Percentiles rank a stretch among this genome's conserved stretches.
Conservation (phyloP, 2,329 filamentous ascomycete species). For the Coccinonectria pachysandricola region DNA sequence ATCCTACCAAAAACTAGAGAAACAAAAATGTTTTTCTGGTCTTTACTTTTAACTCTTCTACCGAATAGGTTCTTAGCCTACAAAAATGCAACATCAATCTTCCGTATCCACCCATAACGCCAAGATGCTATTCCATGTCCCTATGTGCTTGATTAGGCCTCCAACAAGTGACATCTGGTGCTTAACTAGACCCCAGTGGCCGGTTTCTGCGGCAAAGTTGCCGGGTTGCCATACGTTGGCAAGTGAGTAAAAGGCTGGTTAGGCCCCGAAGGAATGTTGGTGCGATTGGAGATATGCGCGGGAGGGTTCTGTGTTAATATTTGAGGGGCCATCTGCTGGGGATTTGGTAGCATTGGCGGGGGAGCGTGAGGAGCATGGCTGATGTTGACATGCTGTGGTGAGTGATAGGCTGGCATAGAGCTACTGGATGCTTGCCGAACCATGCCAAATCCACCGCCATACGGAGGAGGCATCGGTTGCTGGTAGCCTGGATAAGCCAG, state of each 20-base stretch:
- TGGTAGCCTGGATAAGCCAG: constrained; percentile 39
- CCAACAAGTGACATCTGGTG: constrained; percentile 21
- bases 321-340: constrained; percentile 28
- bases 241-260: constrained; percentile 41
- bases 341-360: constrained; percentile 26
- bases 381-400: constrained; percentile 19
- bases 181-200: constrained; percentile 35
- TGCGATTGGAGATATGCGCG: constrained; percentile 36
- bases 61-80: constrained; percentile 19
- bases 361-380: constrained; percentile 31
- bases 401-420: constrained; percentile 41
- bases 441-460: constrained; percentile 43
- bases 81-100: constrained; percentile 23
- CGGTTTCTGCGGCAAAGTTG: constrained; percentile 50
- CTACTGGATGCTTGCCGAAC: constrained; percentile 45
- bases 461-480: constrained; percentile 35
- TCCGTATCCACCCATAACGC: constrained; percentile 30
- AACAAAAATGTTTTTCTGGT: constrained; percentile 14
- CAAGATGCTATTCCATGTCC: constrained; percentile 29
- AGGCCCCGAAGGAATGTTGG: constrained; percentile 31
- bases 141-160: constrained; percentile 18
- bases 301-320: constrained; percentile 33
- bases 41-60: constrained; percentile 23
- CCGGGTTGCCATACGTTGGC: constrained; percentile 48
- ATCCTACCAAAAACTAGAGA: constrained; percentile 4